Evolutionary conservation across 352 stramenopile species (phyloP), one percentile per base, ranked within the genome.

Genomic region (Pilasporangium apinafurcum): DNA sequence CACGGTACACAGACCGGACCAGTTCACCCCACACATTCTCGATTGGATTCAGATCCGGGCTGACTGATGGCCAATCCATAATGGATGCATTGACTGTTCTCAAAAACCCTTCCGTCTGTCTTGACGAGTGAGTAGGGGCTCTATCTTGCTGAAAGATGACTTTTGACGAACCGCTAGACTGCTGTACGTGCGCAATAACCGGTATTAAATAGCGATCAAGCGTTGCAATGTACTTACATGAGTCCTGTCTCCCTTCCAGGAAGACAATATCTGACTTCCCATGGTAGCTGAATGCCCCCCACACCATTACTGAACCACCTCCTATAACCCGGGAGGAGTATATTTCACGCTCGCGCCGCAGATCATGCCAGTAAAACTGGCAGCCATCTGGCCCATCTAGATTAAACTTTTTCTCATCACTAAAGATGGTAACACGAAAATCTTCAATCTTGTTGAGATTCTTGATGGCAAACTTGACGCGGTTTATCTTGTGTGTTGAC

Each of bases 351-450:
- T 45, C 38, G 14, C 25, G 20, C 3, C 24, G 22, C 22, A 35
- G 25, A 24, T 45, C 42, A 25, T 41, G 31, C 20, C 42, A 49
- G 32, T 49, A 49, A 26, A 41, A 49, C 21, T 49, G 18, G 16
- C 12, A 33, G 32, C 31, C 31, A 21, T 41, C 42, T 26, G 42
- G 42, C 8, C 42, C 42, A 21, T 41, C 42, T 10, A 49, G 21
- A 22, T 49, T 49, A n/a, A 49, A 49, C 18, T 49, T 49, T 16
- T 49, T 49, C 28, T 49, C 31, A 17, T 41, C 31, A 12, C 16
- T 37, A 13, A 49, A 49, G 30, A 49, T 47, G 13, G n/a, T n/a
- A n/a, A n/a, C n/a, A n/a, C n/a, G n/a, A n/a, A n/a, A n/a, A n/a
- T n/a, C n/a, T n/a, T n/a, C n/a, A n/a, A n/a, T n/a, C n/a, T n/a